Evolutionary conservation across 345 rosid species (phyloP), one percentile per base, ranked within the genome.

Genomic region (Populus ilicifolia): DNA sequence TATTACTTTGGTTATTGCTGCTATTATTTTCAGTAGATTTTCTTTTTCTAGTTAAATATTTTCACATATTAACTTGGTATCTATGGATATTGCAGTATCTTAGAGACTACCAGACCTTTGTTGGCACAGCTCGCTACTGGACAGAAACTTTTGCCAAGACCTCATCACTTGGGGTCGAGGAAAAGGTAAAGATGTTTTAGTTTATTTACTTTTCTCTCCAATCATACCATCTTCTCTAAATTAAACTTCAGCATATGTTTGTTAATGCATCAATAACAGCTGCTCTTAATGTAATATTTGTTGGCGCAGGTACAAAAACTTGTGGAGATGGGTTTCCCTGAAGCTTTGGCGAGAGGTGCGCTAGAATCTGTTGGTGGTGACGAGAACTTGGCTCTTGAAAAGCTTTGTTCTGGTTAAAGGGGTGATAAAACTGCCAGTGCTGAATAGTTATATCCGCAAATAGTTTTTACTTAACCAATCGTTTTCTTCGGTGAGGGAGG

Each of bases 81-180:
- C 18, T 50, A 9, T 77, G 75, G 80, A 25, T 76, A 62, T 77
- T 84, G 85, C 93, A 94, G 98, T 94, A 94, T 82, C 94, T 90
- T 35, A 88, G 82, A 79, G 98, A 92, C 83, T 84, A 92, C 84
- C 97, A 90, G 88, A 93, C 93, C 30, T 96, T 91, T 82, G 86
- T 88, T 43, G 83, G 90, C 75, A 96, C 99, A 27, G 99, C 99
- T 83, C 93, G 97, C 46, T 92, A 96, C 86, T 96, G 99, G 99
- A 96, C 99, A 14, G 97, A 91, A 81, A 85, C 88, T 72, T 96
- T 94, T 83, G 99, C 98, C 75, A 96, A 90, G 94, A 76, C 80
- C 71, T 92, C 97, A 62, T 84, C 92, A 72, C 88, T 83, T 54
- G 90, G 95, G 73, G 84, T 89, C 56, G 99, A 91, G 80, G 97